Evolutionary conservation across 2,329 filamentous ascomycete genomes (phyloP), one percentile per base, ranked within the genome.

Genomic region (Lachnellula suecica): DNA sequence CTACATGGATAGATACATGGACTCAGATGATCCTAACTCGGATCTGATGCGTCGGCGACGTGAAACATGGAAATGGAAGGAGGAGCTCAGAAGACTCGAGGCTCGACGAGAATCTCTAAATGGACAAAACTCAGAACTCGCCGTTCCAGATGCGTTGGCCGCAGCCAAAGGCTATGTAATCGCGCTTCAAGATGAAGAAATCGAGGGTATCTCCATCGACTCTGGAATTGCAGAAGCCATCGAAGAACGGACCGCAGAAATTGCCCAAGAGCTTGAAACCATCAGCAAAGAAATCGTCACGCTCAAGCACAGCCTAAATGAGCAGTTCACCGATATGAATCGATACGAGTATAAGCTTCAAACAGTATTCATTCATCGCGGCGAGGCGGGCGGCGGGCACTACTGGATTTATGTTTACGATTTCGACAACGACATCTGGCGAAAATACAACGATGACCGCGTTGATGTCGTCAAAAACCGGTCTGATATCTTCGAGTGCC

Each of bases 391-490:
- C 41, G 86, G 86, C 42, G 94, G 94, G 0, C 94, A 99, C 70
- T 99, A 97, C 72, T 97, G 91, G 87, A 91, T 97, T 41, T 61
- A 59, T 42, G 95, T 97, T 58, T 89, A 85, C 65, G 94, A 97
- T 72, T 96, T 96, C 69, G 81, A 86, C 59, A 81, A 83, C 43
- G 74, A 84, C 31, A 76, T 92, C 19, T 99, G 94, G 92, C 86
- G 91, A 52, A 91, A 89, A 65, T 99, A 97, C 76, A 99, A 99
- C 67, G 94, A 99, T 65, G 87, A 87, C 49, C 79, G 79, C 15
- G 91, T 99, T 22, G 85, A 82, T 2, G 83, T 89, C 58, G 79
- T 84, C 23, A 74, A 76, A 13, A 80, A 89, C 62, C 76, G 81
- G 7, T 76, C 77, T 15, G 81, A 87, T 45, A 89, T 96, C 37